Conservation (phyloP, 2,329 filamentous ascomycete species). For the Arthrobotrys sphaeroides region DNA sequence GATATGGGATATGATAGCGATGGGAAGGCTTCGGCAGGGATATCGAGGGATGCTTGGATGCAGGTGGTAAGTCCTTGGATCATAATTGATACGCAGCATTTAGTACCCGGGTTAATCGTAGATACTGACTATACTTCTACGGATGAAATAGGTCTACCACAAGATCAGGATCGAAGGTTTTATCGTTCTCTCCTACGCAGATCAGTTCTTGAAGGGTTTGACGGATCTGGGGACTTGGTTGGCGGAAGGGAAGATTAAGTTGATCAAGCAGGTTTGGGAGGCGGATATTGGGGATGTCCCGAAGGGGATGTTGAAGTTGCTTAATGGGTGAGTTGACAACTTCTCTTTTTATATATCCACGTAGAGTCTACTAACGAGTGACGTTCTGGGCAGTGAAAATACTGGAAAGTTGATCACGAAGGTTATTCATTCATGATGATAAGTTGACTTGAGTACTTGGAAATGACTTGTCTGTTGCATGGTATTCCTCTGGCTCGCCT, state of each 20-base stretch:
- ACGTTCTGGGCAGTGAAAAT: constrained; percentile 17
- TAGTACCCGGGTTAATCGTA: constrained; percentile 61
- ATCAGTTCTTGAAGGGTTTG: constrained; percentile 51
- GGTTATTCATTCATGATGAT: not conserved
- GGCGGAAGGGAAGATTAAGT: constrained; percentile 45
- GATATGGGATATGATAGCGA: constrained; percentile 54
- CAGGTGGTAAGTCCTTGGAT: constrained; percentile 49
- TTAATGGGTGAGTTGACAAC: constrained; percentile 47
- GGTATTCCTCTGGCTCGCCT: no score
- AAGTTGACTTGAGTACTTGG: not conserved
- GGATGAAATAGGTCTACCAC: constrained; percentile 12
- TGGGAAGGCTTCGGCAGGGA: not conserved
- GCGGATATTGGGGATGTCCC: constrained; percentile 46
- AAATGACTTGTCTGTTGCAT: no score
- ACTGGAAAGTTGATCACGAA: constrained; percentile 33
- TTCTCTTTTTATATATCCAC: not conserved
- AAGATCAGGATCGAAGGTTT: constrained; percentile 63
- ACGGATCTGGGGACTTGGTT: constrained; percentile 41
- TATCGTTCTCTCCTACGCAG: constrained; percentile 62
- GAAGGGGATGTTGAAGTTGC: constrained; percentile 49
- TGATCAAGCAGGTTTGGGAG: constrained; percentile 46
- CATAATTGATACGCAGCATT: not conserved
- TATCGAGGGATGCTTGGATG: constrained; percentile 39
- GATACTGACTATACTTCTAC: constrained; percentile 60
- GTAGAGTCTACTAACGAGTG: not conserved